Evolutionary conservation across 805 yeast genomes (phyloP), one percentile per base, ranked within the genome.

Genomic region (Danielia reshetovae): DNA sequence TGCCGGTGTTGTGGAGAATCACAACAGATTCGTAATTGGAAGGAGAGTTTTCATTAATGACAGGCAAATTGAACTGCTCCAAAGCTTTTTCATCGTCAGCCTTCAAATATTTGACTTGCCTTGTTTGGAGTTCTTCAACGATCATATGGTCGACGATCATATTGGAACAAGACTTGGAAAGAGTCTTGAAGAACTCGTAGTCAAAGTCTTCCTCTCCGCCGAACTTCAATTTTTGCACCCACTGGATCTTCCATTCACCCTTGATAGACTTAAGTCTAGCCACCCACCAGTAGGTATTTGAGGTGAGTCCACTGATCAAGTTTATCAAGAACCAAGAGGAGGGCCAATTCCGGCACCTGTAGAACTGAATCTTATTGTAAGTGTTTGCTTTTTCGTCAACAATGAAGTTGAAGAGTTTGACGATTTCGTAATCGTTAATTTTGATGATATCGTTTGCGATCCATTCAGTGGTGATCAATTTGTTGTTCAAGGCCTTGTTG

Each of bases 391-490:
- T 52, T 22, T 57, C 45, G 13, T 48, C 49, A 5, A 45, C 47
- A 21, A 59, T 45, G 40, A 58, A 55, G 19, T 65, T 59, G 37
- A 61, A 57, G 23, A 76, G 47, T 35, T 69, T 68, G 7, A 30
- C 31, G 14, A 69, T 51, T 50, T 80, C 88, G 15, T 62, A 65
- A 3, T 68, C 65, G 2, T 68, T 60, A 18, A 84, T 48, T 21
- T 59, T 65, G 30, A 83, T 67, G 26, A 75, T 68, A 26, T 73
- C 75, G 43, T 75, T 75, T n/a, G 67, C 62, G 5, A 75, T 68
- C 93, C 93, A 85, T 18, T 81, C 85, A 0, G 80, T 73, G 0
- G 85, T 81, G 24, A 68, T 63, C 35, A 85, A 70, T 40, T 79
- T 68, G 7, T 75, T 70, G 9, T 74, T 59, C 18, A 80, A 61